These are phyloP conservation scores for Drechslerella stenobrocha DNA, from an alignment of 2,329 filamentous ascomycete species.

Conservation along the genomic window DNA sequence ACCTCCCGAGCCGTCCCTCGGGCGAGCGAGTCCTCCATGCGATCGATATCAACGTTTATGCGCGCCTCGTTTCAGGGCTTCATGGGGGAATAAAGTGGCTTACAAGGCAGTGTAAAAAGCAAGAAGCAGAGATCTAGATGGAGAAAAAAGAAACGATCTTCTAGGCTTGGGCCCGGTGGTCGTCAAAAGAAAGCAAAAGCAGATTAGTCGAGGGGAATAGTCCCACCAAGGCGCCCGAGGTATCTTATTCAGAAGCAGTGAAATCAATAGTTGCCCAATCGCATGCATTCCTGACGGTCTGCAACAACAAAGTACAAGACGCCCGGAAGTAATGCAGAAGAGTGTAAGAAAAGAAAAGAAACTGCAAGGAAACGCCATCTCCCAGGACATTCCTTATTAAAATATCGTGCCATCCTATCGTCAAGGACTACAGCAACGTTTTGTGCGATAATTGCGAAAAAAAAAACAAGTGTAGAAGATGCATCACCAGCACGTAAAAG, in stretches of 20 bases:
- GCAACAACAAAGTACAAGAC: background rate
- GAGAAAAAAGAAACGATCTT: background rate
- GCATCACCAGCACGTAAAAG: background rate
- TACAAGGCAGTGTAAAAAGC: background rate
- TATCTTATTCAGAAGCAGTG: background rate
- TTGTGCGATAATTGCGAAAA: slow-evolving; percentile 1
- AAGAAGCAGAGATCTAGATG: slow-evolving; percentile 3
- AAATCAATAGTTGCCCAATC: slow-evolving; percentile 19
- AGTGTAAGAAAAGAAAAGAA: slow-evolving; percentile 20
- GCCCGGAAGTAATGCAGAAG: slow-evolving; percentile 10
- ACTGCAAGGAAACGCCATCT: slow-evolving; percentile 39
- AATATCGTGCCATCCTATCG: slow-evolving; percentile 42
- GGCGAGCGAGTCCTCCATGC: no score
- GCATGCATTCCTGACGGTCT: slow-evolving; percentile 14
- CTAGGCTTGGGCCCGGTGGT: background rate
- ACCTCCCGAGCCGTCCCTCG: slow-evolving; percentile 1
- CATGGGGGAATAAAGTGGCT: background rate
- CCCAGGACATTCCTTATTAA: slow-evolving; percentile 38
- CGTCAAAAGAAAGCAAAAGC: background rate
- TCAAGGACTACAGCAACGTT: slow-evolving; percentile 22
- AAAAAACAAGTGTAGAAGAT: slow-evolving; percentile 2
- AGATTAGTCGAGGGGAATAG: background rate
- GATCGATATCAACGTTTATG: background rate
- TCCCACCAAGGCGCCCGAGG: background rate
- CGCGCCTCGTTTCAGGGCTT: background rate